These are phyloP conservation scores for Dendrobium nobile DNA, from an alignment of 106 monocot species.

Conservation along the genomic window DNA sequence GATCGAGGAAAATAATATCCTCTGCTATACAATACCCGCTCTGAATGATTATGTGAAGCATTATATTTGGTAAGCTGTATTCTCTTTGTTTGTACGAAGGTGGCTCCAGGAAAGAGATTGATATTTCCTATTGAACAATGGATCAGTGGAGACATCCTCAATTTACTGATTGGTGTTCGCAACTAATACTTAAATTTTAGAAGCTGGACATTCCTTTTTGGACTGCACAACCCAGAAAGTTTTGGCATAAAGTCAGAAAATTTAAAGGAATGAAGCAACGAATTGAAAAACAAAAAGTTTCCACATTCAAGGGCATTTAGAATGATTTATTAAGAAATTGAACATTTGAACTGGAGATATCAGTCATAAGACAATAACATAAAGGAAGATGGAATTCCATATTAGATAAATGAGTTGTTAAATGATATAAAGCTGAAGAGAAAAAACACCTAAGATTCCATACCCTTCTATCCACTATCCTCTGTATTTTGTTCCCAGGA, in stretches of 20 bases:
- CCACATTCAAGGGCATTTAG: neutral
- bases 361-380: neutral
- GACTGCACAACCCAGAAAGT: neutral
- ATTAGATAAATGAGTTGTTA: neutral
- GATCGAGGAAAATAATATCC: conserved; percentile 30
- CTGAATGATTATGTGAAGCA: conserved; percentile 23
- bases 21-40: conserved; percentile 12
- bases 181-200: neutral
- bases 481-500: too few relatives aligned
- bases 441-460: neutral
- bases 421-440: neutral
- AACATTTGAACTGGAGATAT: conserved; percentile 1
- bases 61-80: conserved; percentile 28
- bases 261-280: neutral
- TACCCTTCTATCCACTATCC: too few relatives aligned
- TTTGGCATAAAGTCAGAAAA: neutral
- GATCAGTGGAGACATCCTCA: conserved; percentile 62
- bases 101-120: conserved; percentile 45
- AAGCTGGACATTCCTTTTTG: conserved; percentile 4
- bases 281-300: neutral
- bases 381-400: neutral
- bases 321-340: neutral
- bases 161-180: conserved; percentile 2
- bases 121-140: conserved; percentile 66
- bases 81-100: conserved; percentile 36